Percentiles rank a stretch among this genome's conserved stretches.
These are phyloP conservation scores for Debaryomyces maramus DNA, from an alignment of 805 yeast genomes.

Conservation along the genomic window DNA sequence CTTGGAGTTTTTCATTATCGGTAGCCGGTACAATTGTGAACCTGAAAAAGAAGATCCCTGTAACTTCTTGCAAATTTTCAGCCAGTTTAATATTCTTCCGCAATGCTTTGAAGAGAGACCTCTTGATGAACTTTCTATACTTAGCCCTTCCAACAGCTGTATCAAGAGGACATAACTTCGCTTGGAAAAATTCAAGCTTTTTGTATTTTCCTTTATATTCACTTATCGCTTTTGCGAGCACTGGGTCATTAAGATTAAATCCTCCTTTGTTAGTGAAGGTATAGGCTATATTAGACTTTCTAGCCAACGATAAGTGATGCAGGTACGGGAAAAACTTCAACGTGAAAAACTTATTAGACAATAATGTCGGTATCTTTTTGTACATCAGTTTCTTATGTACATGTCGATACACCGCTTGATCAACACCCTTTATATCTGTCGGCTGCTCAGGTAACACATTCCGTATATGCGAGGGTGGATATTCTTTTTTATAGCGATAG, in stretches of 20 bases:
- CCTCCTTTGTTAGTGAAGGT: constrained; percentile 32
- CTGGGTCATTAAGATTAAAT: constrained; percentile 24
- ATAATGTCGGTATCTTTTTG: constrained; percentile 16
- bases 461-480: constrained; percentile 9
- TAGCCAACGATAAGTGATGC: constrained; percentile 26
- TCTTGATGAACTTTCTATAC: constrained; percentile 24
- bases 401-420: constrained; percentile 18
- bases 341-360: constrained; percentile 21
- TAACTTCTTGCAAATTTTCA: constrained; percentile 11
- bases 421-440: constrained; percentile 39
- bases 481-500: background rate
- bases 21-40: constrained; percentile 21
- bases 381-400: constrained; percentile 9
- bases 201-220: constrained; percentile 31
- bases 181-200: constrained; percentile 21
- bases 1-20: constrained; percentile 13
- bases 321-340: constrained; percentile 30
- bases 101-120: constrained; percentile 16
- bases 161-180: constrained; percentile 28
- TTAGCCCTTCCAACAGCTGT: constrained; percentile 32
- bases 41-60: constrained; percentile 27
- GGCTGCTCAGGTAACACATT: constrained; percentile 24
- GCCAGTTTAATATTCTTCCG: constrained; percentile 4
- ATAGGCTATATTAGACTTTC: constrained; percentile 41
- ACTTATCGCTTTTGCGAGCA: constrained; percentile 19